Evolutionary conservation across 1,284 basidiomycete genomes (phyloP).

Genomic region (Exsudoporus floridanus): DNA sequence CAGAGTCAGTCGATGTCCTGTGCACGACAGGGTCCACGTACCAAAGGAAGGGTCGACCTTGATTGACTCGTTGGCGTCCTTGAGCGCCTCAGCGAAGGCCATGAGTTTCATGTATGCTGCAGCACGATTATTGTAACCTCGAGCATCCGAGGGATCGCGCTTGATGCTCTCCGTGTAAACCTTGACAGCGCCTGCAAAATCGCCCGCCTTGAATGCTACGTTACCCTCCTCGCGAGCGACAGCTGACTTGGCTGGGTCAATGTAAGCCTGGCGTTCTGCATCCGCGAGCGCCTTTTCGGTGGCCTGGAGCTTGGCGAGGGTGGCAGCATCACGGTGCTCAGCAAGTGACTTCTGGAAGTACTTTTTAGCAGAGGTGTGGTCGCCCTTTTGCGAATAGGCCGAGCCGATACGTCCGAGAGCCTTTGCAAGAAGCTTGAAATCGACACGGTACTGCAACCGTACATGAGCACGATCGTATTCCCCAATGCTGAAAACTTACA

Average conservation of each 20-base stretch:
- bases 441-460: constrained; percentile 61
- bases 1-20: background rate
- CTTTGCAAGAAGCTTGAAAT: constrained; percentile 81
- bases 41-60: constrained; percentile 85
- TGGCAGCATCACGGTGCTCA: constrained; percentile 94
- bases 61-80: constrained; percentile 94
- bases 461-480: constrained; percentile 5
- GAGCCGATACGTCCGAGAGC: constrained; percentile 90
- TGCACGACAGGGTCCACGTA: constrained; percentile 35
- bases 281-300: constrained; percentile 82
- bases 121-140: constrained; percentile 96
- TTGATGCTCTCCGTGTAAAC: constrained; percentile 96
- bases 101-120: constrained; percentile 95
- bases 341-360: constrained; percentile 91
- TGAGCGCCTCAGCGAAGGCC: constrained; percentile 93
- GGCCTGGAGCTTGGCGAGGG: constrained; percentile 88
- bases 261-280: constrained; percentile 79
- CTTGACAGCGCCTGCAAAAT: constrained; percentile 92
- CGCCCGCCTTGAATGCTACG: constrained; percentile 84
- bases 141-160: constrained; percentile 86
- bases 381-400: constrained; percentile 81
- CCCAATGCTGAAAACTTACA: constrained; percentile 36
- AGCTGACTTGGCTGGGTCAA: constrained; percentile 86
- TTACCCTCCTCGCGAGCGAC: constrained; percentile 92
- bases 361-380: constrained; percentile 81